These are phyloP conservation scores for Penicillium cosmopolitanum DNA, from an alignment of 495 filamentous ascomycete genomes.

Conservation along the genomic window DNA sequence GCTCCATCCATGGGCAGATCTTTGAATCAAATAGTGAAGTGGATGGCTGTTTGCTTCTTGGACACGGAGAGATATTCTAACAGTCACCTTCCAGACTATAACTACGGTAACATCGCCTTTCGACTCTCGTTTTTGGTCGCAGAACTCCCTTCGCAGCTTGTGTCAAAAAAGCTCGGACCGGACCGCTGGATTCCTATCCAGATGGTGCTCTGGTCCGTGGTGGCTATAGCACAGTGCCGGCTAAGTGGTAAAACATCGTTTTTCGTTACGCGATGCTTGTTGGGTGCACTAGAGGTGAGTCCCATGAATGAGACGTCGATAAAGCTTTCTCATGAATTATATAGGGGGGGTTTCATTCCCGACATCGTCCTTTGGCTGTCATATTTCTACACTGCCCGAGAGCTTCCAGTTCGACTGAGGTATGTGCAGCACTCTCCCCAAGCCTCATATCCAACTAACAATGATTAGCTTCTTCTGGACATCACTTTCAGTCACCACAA, in stretches of 20 bases:
- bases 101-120: constrained; percentile 25
- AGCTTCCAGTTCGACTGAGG: constrained; percentile 62
- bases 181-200: constrained; percentile 51
- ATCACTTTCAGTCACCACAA: constrained; percentile 54
- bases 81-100: constrained; percentile 25
- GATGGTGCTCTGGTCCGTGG: constrained; percentile 72
- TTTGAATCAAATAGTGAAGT: too few relatives aligned
- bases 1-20: not conserved
- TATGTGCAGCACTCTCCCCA: constrained; percentile 33
- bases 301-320: not conserved
- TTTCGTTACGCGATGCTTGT: constrained; percentile 59
- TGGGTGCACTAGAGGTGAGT: constrained; percentile 60
- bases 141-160: constrained; percentile 36
- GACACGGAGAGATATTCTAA: constrained; percentile 32
- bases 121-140: constrained; percentile 14
- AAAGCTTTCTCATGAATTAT: not conserved
- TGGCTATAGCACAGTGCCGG: constrained; percentile 64
- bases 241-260: constrained; percentile 64
- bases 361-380: constrained; percentile 63
- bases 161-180: constrained; percentile 14
- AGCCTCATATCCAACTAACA: constrained; percentile 1
- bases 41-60: constrained; percentile 9
- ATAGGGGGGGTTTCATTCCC: constrained; percentile 66
- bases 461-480: constrained; percentile 60
- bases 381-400: constrained; percentile 68